A percentile compares a stretch with the other conserved stretches of the same genome.
Evolutionary conservation across 805 yeast genomes (phyloP).

Genomic region (Candida insectorum): DNA sequence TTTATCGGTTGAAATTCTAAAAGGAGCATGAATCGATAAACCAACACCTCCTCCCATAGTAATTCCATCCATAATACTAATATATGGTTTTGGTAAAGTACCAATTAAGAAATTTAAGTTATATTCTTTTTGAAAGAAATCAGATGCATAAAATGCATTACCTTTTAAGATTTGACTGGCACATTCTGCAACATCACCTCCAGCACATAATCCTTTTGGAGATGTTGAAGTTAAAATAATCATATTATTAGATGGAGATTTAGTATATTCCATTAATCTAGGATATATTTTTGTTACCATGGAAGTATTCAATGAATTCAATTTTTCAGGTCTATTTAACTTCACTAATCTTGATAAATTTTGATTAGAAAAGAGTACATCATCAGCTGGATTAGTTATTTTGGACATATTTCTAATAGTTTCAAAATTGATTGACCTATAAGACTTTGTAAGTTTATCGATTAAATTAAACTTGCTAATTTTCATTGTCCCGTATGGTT

Average conservation of each 20-base stretch:
- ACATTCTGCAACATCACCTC: conserved; percentile 89
- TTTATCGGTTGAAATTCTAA: conserved; percentile 88
- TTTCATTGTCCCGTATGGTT: no score
- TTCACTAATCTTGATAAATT: conserved; percentile 70
- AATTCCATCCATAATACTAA: conserved; percentile 86
- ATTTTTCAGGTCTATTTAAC: conserved; percentile 75
- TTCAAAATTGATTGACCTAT: not conserved
- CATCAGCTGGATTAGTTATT: conserved; percentile 22
- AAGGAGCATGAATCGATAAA: conserved; percentile 82
- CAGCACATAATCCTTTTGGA: conserved; percentile 86
- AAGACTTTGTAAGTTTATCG: no score
- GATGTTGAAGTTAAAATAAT: conserved; percentile 64
- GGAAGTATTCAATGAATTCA: conserved; percentile 76
- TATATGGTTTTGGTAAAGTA: conserved; percentile 81
- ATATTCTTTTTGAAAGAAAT: conserved; percentile 79
- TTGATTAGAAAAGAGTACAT: conserved; percentile 60
- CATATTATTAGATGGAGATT: conserved; percentile 60
- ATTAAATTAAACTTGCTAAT: no score
- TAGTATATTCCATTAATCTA: conserved; percentile 71
- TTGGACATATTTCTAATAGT: not conserved
- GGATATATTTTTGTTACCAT: conserved; percentile 76
- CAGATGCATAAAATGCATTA: conserved; percentile 46
- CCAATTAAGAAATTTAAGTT: conserved; percentile 74
- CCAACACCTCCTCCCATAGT: conserved; percentile 99
- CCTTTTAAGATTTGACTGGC: conserved; percentile 56